Conservation (phyloP, 176 grass and related monocot genomes). For the Oryza rufipogon region DNA sequence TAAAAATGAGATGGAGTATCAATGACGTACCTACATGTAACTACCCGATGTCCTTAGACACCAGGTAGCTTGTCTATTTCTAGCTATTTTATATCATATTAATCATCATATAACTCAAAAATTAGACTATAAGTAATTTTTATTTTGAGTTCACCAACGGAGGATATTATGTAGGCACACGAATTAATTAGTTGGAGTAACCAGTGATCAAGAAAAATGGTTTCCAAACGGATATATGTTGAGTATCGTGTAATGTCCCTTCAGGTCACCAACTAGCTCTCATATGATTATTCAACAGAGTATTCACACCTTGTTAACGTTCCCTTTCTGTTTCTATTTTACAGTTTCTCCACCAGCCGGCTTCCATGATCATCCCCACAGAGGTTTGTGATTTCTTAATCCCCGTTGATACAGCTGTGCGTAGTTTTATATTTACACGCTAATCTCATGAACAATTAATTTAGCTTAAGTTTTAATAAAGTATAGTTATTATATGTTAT, state of each 20-base stretch:
- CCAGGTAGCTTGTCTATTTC: too few relatives aligned
- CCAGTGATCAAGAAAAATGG: background rate
- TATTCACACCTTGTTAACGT: background rate
- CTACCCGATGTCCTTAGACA: too few relatives aligned
- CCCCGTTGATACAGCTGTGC: background rate
- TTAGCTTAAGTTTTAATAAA: background rate
- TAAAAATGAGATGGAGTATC: too few relatives aligned
- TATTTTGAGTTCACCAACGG: too few relatives aligned
- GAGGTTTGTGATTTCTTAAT: slow-evolving; percentile 39
- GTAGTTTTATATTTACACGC: background rate
- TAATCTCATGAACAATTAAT: background rate
- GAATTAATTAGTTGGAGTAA: background rate
- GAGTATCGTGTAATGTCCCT: too few relatives aligned
- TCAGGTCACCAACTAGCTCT: background rate
- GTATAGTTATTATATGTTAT: background rate
- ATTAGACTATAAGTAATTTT: too few relatives aligned
- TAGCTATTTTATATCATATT: too few relatives aligned
- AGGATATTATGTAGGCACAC: background rate
- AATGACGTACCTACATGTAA: too few relatives aligned
- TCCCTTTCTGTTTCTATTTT: background rate
- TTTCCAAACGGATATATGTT: background rate
- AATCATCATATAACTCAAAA: too few relatives aligned
- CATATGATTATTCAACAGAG: background rate
- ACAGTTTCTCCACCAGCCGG: slow-evolving; percentile 73
- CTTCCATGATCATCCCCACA: slow-evolving; percentile 80